A percentile compares a stretch with the other conserved stretches of the same genome.
Evolutionary conservation across 2,329 filamentous ascomycete species (phyloP).

Genomic region (Aspergillus sp.): DNA sequence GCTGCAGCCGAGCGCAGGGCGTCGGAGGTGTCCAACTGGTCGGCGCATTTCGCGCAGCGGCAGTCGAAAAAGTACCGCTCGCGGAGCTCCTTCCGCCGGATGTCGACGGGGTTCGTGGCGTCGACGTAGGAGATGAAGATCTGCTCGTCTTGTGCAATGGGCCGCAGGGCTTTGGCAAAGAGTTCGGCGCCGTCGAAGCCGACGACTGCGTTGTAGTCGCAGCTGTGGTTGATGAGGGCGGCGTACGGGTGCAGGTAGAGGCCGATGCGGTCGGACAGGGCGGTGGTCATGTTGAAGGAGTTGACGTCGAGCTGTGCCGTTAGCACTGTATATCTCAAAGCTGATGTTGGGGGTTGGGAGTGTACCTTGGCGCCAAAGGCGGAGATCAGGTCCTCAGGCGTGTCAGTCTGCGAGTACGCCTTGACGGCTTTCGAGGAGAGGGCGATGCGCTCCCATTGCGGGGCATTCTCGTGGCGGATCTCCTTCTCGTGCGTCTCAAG

Average conservation of each 20-base stretch:
- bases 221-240: slow-evolving; percentile 60
- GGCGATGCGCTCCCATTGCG: slow-evolving; percentile 49
- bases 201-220: slow-evolving; percentile 57
- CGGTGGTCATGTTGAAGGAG: slow-evolving; percentile 55
- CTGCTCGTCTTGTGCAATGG: slow-evolving; percentile 55
- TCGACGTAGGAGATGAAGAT: slow-evolving; percentile 63
- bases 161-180: slow-evolving; percentile 50
- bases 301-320: slow-evolving; percentile 53
- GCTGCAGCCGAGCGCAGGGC: slow-evolving; percentile 1
- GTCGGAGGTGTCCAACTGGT: slow-evolving; percentile 16
- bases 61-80: slow-evolving; percentile 60
- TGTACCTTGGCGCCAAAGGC: slow-evolving; percentile 47
- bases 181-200: slow-evolving; percentile 55
- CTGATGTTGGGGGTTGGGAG: too few relatives aligned
- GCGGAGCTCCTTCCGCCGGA: slow-evolving; percentile 53
- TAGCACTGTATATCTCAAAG: too few relatives aligned
- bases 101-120: slow-evolving; percentile 48
- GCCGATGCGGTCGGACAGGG: slow-evolving; percentile 57
- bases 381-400: slow-evolving; percentile 42
- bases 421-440: slow-evolving; percentile 55
- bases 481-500: slow-evolving; percentile 51
- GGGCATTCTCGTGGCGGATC: slow-evolving; percentile 39
- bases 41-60: slow-evolving; percentile 51
- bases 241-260: slow-evolving; percentile 56
- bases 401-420: slow-evolving; percentile 49